Evolutionary conservation across 768 basidiomycete species (phyloP), one percentile per base, ranked within the genome.

Genomic region (Paxillus rubicundulus): DNA sequence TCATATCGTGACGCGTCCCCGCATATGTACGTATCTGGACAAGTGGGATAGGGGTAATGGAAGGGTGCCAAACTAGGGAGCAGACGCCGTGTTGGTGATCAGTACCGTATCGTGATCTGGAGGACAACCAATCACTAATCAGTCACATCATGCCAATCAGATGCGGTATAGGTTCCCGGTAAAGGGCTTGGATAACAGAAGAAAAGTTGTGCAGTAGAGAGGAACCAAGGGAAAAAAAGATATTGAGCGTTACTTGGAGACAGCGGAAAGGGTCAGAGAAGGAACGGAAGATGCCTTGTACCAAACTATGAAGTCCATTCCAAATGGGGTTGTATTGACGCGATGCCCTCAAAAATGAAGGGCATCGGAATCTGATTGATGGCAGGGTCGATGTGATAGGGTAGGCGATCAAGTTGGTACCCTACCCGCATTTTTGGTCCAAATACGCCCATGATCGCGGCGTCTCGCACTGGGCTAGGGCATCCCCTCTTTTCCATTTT

Each of bases 371-470:
- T 68, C 63, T 62, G 58, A 56, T 59, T 67, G 66, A 67, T 68
- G 61, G 44, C 45, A 68, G 67, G 67, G 68, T 69, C 68, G 68
- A 41, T 56, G 59, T 69, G 68, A 69, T 69, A 71, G 68, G 70
- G 70, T 69, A 65, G 61, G 58, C 58, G 67, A 69, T 69, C 68
- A 65, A 67, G 60, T 60, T 69, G 64, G 61, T 65, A 60, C 58
- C 67, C 59, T 56, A 52, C 38, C 7, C 27, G 32, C 57, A 61
- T 53, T 55, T 52, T 33, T 33, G 34, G 18, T 24, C 24, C 24
- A 24, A 24, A 24, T 24, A 12, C 53, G 27, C 55, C 48, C 56
- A 47, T 50, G 61, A 62, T 64, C 61, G 56, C 58, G 58, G 52
- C 33, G 34, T 30, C 39, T 46, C 47, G 45, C 57, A 49, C 57